Conservation (phyloP, 148 eudicot species). For the Amaranthus palmeri region DNA sequence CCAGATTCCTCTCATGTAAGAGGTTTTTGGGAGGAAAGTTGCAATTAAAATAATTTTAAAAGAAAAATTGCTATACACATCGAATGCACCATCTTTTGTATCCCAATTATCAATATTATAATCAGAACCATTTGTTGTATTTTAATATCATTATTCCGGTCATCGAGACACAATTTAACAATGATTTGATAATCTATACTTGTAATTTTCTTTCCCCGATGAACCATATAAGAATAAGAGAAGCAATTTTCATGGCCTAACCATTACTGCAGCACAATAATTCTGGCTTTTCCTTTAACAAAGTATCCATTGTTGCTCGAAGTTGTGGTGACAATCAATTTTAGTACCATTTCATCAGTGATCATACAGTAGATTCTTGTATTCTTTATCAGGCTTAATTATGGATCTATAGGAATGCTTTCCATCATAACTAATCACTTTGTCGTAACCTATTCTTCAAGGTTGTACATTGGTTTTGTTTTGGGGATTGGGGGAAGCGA, state of each 20-base stretch:
- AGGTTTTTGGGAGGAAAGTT: no score
- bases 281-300: background rate
- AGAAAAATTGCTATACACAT: background rate
- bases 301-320: background rate
- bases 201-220: background rate
- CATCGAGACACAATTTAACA: background rate
- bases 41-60: no score
- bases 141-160: background rate
- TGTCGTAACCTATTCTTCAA: no score
- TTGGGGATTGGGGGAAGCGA: no score
- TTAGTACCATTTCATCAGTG: no score
- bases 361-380: no score
- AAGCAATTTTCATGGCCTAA: background rate
- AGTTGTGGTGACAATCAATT: no score
- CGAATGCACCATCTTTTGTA: background rate
- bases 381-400: no score
- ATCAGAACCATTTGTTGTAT: background rate
- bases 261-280: background rate
- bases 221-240: background rate
- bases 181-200: background rate
- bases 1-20: no score
- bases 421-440: no score
- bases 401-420: no score
- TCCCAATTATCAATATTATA: background rate
- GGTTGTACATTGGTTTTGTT: no score